Evolutionary conservation across 768 basidiomycete genomes (phyloP).

Genomic region (Grammothele lineata): DNA sequence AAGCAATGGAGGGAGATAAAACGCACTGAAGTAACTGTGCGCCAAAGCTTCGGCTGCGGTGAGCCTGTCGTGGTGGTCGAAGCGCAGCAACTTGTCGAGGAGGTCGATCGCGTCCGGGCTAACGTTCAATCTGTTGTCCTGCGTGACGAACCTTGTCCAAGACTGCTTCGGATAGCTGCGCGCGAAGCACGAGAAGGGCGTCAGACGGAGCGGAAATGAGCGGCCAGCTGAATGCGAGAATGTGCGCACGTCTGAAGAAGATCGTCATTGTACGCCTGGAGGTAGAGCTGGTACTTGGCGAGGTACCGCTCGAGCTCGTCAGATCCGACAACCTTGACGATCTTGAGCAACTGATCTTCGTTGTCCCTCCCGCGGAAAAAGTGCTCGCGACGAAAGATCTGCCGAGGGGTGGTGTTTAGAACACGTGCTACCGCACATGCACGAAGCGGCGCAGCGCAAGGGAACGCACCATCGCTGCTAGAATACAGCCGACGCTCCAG

Average conservation of each 20-base stretch:
- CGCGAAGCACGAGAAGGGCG: background rate
- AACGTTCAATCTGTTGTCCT: constrained; percentile 90
- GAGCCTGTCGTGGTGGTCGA: constrained; percentile 93
- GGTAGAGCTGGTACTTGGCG: constrained; percentile 89
- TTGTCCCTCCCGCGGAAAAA: constrained; percentile 99
- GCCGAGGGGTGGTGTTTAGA: constrained; percentile 4
- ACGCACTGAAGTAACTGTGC: constrained; percentile 84
- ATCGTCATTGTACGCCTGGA: constrained; percentile 90
- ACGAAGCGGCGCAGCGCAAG: background rate
- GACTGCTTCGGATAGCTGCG: constrained; percentile 84
- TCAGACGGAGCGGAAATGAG: background rate
- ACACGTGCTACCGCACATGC: background rate
- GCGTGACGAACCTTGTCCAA: constrained; percentile 91
- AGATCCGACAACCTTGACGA: constrained; percentile 93
- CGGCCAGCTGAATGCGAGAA: background rate
- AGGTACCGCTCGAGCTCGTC: constrained; percentile 91
- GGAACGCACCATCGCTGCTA: constrained; percentile 83
- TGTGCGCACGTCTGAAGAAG: constrained; percentile 69
- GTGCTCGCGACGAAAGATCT: constrained; percentile 98
- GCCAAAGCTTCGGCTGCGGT: constrained; percentile 91
- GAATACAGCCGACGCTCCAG: constrained; percentile 99
- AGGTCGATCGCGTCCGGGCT: constrained; percentile 95
- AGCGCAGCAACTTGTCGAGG: constrained; percentile 89
- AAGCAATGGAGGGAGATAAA: background rate
- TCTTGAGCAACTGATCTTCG: constrained; percentile 97